Evolutionary conservation across 2,329 filamentous ascomycete species (phyloP).

Genomic region (Didymella sp.): DNA sequence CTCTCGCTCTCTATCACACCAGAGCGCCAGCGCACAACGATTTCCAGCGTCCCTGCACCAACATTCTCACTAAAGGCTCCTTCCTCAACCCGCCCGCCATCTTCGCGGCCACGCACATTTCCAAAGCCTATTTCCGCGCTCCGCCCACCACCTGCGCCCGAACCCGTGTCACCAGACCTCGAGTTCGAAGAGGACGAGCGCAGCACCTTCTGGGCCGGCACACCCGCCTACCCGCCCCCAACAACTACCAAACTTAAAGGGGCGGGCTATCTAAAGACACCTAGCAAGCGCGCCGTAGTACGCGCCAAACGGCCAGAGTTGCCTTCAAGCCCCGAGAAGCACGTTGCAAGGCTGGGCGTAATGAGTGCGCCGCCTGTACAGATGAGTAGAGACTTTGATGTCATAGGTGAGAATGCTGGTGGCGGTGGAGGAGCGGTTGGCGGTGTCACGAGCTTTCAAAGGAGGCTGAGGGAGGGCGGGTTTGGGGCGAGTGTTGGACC

Average conservation of each 20-base stretch:
- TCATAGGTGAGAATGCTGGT: constrained; percentile 13
- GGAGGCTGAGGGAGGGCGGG: constrained; percentile 41
- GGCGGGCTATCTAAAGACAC: constrained; percentile 56
- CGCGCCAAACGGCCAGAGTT: constrained; percentile 43
- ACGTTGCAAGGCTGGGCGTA: constrained; percentile 19
- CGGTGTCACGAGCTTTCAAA: constrained; percentile 44
- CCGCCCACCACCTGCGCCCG: constrained; percentile 10
- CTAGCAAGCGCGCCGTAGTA: constrained; percentile 51
- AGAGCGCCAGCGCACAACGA: constrained; percentile 22
- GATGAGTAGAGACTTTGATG: neutral
- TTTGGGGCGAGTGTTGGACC: constrained; percentile 26
- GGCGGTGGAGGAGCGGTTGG: constrained; percentile 5
- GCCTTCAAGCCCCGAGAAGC: constrained; percentile 36
- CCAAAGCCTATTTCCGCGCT: neutral
- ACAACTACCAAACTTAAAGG: constrained; percentile 21
- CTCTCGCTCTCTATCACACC: constrained; percentile 40
- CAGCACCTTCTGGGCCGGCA: constrained; percentile 40
- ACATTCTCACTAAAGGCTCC: constrained; percentile 19
- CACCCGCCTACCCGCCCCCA: constrained; percentile 28
- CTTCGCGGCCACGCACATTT: constrained; percentile 1
- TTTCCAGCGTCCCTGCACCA: neutral
- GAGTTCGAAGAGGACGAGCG: constrained; percentile 16
- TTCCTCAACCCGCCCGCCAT: constrained; percentile 5
- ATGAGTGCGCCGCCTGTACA: constrained; percentile 43
- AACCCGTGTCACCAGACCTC: constrained; percentile 12